Conservation (phyloP, 345 rosid genomes). For the Firmiana major region DNA sequence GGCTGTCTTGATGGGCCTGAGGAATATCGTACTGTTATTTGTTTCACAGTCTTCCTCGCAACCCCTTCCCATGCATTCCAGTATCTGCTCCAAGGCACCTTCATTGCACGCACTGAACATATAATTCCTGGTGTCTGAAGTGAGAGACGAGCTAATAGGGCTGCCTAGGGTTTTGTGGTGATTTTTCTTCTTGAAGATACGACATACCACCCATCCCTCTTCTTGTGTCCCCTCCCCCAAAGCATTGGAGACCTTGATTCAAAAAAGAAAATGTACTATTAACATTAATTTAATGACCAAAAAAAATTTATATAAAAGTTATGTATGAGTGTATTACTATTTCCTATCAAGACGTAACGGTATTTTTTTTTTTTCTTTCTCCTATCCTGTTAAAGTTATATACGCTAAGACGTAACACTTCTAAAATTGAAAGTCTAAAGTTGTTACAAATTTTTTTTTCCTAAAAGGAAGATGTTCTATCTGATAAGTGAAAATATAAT, state of each 20-base stretch:
- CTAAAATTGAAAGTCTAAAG: background rate
- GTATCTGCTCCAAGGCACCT: conserved; percentile 46
- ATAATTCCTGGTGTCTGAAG: conserved; percentile 26
- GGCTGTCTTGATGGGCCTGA: conserved; percentile 16
- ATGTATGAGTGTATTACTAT: background rate
- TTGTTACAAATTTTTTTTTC: too few relatives aligned
- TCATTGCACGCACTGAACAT: conserved; percentile 36
- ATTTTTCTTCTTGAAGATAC: conserved; percentile 72
- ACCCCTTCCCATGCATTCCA: conserved; percentile 46
- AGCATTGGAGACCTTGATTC: conserved; percentile 40
- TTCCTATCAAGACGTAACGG: background rate
- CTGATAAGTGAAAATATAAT: too few relatives aligned
- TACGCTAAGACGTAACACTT: background rate
- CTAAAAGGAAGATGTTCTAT: too few relatives aligned
- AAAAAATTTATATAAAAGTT: background rate
- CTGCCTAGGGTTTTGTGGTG: conserved; percentile 55
- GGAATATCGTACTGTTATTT: conserved; percentile 15
- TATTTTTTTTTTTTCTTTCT: background rate
- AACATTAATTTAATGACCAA: conserved; percentile 2
- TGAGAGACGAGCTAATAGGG: conserved; percentile 33
- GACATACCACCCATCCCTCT: conserved; percentile 87
- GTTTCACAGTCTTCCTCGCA: conserved; percentile 43
- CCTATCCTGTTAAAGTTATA: background rate
- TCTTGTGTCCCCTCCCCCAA: conserved; percentile 54
- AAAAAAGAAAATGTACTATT: background rate